These are phyloP conservation scores for Hypocreales sp. DNA, from an alignment of 2,329 filamentous ascomycete genomes.

Conservation along the genomic window DNA sequence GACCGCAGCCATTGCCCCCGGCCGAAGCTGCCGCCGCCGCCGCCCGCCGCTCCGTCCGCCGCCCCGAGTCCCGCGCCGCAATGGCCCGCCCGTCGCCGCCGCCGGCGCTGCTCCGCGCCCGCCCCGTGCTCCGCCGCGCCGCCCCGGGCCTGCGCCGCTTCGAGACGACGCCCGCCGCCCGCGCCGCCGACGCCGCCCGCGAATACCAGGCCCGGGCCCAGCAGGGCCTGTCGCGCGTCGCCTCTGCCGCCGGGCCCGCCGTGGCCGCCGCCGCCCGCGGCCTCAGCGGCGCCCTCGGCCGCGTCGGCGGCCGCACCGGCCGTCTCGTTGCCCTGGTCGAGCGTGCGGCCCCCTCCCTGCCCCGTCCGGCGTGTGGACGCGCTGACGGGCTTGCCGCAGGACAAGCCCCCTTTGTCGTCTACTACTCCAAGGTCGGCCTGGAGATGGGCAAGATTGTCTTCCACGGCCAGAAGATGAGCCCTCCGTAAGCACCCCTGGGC, in stretches of 20 bases:
- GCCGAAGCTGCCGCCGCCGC: constrained; percentile 15
- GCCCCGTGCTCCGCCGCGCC: constrained; percentile 25
- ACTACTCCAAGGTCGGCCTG: constrained; percentile 80
- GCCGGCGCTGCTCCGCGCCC: constrained; percentile 23
- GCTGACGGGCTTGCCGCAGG: no score
- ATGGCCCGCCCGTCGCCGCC: constrained; percentile 15
- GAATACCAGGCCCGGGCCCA: constrained; percentile 50
- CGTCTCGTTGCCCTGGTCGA: constrained; percentile 66
- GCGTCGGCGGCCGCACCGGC: constrained; percentile 72
- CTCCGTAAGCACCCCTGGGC: constrained; percentile 55
- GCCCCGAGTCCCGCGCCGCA: constrained; percentile 4
- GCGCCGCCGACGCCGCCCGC: constrained; percentile 23
- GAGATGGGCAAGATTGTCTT: constrained; percentile 84
- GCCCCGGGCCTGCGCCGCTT: constrained; percentile 44
- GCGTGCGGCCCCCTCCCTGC: constrained; percentile 44
- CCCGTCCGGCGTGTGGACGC: constrained; percentile 2
- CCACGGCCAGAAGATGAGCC: constrained; percentile 77
- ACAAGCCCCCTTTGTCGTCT: constrained; percentile 71
- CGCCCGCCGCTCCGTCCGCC: no score
- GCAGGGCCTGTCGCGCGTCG: constrained; percentile 69
- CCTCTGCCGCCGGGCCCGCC: constrained; percentile 64
- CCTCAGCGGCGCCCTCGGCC: constrained; percentile 49
- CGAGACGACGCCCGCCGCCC: constrained; percentile 39
- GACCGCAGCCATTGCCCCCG: constrained; percentile 23
- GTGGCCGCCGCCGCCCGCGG: constrained; percentile 58